Evolutionary conservation across 2,329 filamentous ascomycete species (phyloP).

Genomic region (Venturia effusa): DNA sequence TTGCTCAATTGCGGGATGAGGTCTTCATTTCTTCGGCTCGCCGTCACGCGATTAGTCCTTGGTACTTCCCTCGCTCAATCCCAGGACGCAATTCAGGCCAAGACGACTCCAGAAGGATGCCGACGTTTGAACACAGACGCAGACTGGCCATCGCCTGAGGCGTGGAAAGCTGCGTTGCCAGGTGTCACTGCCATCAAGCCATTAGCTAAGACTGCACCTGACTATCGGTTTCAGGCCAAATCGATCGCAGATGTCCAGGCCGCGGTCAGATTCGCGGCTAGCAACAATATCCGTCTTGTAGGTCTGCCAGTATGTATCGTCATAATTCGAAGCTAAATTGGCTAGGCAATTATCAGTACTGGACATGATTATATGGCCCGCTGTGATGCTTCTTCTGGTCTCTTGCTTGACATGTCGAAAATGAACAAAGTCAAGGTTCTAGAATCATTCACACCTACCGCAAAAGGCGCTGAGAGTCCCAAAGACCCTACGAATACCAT

Average conservation of each 20-base stretch:
- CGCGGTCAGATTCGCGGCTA: conserved; percentile 9
- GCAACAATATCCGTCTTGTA: conserved; percentile 9
- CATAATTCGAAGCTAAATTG: no score
- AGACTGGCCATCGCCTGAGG: neutral
- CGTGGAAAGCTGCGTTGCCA: no score
- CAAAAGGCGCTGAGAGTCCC: neutral
- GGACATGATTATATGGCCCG: no score
- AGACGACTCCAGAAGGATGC: conserved; percentile 2
- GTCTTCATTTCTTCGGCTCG: no score
- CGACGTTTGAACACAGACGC: neutral
- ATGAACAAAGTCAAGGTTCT: conserved; percentile 3
- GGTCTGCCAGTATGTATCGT: conserved; percentile 8
- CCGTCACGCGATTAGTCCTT: no score
- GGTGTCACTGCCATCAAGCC: no score
- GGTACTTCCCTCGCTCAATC: neutral
- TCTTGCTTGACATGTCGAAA: neutral
- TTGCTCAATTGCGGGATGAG: no score
- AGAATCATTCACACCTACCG: neutral
- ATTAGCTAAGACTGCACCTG: no score
- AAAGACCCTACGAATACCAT: neutral
- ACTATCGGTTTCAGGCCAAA: conserved; percentile 4
- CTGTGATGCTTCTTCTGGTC: neutral
- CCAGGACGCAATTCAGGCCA: neutral
- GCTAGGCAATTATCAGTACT: no score
- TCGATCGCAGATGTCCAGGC: conserved; percentile 5